phyloP scores from a whole-genome alignment of 768 basidiomycete species.

The Russula compacta region DNA sequence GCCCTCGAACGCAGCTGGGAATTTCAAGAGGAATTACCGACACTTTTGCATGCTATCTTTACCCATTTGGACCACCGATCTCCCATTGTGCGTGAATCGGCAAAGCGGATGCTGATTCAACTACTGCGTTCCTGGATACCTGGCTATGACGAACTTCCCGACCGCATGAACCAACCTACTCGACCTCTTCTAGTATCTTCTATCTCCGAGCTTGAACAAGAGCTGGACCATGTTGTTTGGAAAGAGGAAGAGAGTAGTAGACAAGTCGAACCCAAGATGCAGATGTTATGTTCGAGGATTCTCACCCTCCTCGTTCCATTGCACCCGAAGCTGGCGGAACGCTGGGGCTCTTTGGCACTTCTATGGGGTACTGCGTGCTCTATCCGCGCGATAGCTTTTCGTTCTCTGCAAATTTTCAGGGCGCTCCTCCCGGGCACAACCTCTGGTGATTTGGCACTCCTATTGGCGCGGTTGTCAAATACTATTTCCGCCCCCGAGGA shows the following conservation, averaged over 20 bases:
- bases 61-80: conserved; percentile 75
- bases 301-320: conserved; percentile 61
- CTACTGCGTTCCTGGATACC: conserved; percentile 74
- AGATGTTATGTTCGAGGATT: conserved; percentile 54
- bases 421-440: conserved; percentile 65
- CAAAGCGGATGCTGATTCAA: conserved; percentile 78
- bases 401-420: conserved; percentile 86
- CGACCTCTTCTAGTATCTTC: conserved; percentile 42
- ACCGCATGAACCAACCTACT: conserved; percentile 41
- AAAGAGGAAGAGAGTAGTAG: conserved; percentile 53
- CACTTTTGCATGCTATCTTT: conserved; percentile 70
- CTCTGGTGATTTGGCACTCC: conserved; percentile 61
- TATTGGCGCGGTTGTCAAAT: conserved; percentile 76
- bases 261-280: conserved; percentile 58
- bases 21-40: conserved; percentile 55
- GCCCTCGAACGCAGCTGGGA: conserved; percentile 74
- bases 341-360: conserved; percentile 75
- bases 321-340: conserved; percentile 55
- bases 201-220: conserved; percentile 47
- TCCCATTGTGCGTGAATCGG: conserved; percentile 57
- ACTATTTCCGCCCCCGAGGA: conserved; percentile 70
- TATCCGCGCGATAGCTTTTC: conserved; percentile 75
- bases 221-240: conserved; percentile 56
- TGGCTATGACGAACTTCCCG: conserved; percentile 63
- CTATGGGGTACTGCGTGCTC: conserved; percentile 83